A percentile compares a stretch with the other conserved stretches of the same genome.
Conservation (phyloP, 2,329 filamentous ascomycete genomes). For the Neonectria magnoliae region DNA sequence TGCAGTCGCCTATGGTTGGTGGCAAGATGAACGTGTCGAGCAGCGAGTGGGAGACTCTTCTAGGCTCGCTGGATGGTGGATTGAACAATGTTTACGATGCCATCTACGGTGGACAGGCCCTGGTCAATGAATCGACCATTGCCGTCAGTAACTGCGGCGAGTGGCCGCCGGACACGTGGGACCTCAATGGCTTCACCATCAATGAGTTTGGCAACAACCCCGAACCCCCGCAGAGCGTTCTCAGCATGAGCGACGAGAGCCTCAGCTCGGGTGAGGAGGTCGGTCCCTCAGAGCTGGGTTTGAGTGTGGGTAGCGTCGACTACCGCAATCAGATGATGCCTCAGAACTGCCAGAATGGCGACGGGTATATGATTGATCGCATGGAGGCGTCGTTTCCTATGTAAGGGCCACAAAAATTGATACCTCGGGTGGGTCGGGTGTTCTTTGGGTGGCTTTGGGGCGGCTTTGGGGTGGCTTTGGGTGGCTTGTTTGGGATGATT, state of each 20-base stretch:
- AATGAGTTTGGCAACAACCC: slow-evolving; percentile 57
- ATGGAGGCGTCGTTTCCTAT: slow-evolving; percentile 41
- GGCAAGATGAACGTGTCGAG: slow-evolving; percentile 62
- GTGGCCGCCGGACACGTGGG: slow-evolving; percentile 69
- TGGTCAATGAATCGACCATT: slow-evolving; percentile 57
- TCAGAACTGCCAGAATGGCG: slow-evolving; percentile 24
- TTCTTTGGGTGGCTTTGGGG: slow-evolving; percentile 18
- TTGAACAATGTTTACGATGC: slow-evolving; percentile 86
- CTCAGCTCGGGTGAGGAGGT: slow-evolving; percentile 66
- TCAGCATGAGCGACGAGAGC: slow-evolving; percentile 68
- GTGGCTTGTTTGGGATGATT: slow-evolving; percentile 26
- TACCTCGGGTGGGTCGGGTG: slow-evolving; percentile 30
- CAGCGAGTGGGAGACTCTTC: slow-evolving; percentile 83
- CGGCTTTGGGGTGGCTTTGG: too few species aligned
- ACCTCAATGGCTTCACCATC: slow-evolving; percentile 61
- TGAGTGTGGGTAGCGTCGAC: slow-evolving; percentile 52
- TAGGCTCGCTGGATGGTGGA: slow-evolving; percentile 82
- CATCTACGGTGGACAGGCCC: slow-evolving; percentile 75
- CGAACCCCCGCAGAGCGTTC: slow-evolving; percentile 61
- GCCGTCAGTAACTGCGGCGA: slow-evolving; percentile 52
- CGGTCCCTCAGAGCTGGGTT: slow-evolving; percentile 56
- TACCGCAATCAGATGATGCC: slow-evolving; percentile 45
- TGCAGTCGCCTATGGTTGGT: slow-evolving; percentile 26
- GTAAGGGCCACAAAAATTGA: slow-evolving; percentile 28
- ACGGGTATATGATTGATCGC: slow-evolving; percentile 39